phyloP scores from a whole-genome alignment of 306 rosid genomes.

The Sophora flavescens region DNA sequence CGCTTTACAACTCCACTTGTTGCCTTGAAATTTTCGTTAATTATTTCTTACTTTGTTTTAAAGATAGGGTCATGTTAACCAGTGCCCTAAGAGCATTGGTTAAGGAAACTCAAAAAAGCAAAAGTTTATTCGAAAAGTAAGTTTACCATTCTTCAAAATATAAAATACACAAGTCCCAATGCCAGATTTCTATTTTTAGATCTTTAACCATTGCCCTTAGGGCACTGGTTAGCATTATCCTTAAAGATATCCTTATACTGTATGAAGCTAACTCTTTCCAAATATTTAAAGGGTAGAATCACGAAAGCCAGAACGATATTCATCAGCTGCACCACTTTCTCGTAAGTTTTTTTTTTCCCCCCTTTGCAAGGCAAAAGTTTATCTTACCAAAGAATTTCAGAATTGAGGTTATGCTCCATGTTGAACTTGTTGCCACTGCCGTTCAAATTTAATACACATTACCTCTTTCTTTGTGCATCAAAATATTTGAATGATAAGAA shows the following conservation, averaged over 20 bases:
- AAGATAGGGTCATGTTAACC: too few species aligned
- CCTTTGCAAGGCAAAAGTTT: slow-evolving; percentile 21
- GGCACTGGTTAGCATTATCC: too few species aligned
- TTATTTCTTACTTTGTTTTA: slow-evolving; percentile 1
- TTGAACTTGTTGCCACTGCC: slow-evolving; percentile 18
- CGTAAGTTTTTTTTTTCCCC: slow-evolving; percentile 71
- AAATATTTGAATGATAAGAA: slow-evolving; percentile 25
- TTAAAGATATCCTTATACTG: slow-evolving; percentile 17
- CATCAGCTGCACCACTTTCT: slow-evolving; percentile 98
- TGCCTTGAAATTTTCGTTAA: slow-evolving; percentile 24
- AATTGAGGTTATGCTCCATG: slow-evolving; percentile 16
- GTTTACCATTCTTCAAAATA: too few species aligned
- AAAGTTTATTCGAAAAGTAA: too few species aligned
- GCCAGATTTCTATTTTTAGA: too few species aligned
- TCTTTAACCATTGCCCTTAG: too few species aligned
- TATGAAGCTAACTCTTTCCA: slow-evolving; percentile 54
- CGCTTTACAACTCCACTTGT: not conserved
- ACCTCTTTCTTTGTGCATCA: not conserved
- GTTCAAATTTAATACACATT: slow-evolving; percentile 23
- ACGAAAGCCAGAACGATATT: slow-evolving; percentile 94
- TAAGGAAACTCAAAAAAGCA: too few species aligned
- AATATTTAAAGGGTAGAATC: slow-evolving; percentile 90
- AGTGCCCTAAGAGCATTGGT: too few species aligned
- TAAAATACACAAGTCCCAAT: too few species aligned
- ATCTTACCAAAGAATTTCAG: slow-evolving; percentile 21